These are phyloP conservation scores for Hyphopichia fennica DNA, from an alignment of 1,139 yeast species.

Conservation along the genomic window DNA sequence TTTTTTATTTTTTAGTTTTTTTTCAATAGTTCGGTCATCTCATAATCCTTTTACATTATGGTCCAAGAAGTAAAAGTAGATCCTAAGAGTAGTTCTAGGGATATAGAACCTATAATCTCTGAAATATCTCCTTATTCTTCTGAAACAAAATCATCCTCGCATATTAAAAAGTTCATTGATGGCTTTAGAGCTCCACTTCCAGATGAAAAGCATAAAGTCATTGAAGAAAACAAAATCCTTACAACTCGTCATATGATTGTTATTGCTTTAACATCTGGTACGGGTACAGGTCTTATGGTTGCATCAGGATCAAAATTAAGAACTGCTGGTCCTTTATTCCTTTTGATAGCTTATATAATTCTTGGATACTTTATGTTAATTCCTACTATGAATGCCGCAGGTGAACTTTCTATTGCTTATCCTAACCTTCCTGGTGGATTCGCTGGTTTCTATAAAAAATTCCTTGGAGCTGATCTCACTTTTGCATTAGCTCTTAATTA, in stretches of 20 bases:
- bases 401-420: conserved; percentile 36
- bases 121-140: not conserved
- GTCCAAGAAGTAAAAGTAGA: not conserved
- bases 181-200: conserved; percentile 5
- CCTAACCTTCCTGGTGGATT: conserved; percentile 34
- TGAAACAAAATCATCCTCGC: not conserved
- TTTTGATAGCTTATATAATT: conserved; percentile 32
- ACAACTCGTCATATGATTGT: conserved; percentile 27
- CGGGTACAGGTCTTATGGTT: conserved; percentile 40
- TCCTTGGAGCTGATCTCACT: conserved; percentile 34
- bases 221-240: conserved; percentile 4
- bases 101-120: not conserved
- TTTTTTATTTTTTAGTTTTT: too few species aligned
- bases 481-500: conserved; percentile 41
- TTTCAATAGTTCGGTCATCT: too few species aligned
- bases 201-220: conserved; percentile 1
- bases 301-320: conserved; percentile 35
- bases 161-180: conserved; percentile 3
- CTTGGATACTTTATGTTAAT: conserved; percentile 36
- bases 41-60: too few species aligned
- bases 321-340: conserved; percentile 35
- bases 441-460: conserved; percentile 32
- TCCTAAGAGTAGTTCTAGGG: not conserved
- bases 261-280: conserved; percentile 35
- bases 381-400: conserved; percentile 36